Evolutionary conservation across 257 asterid species (phyloP), one percentile per base, ranked within the genome.

Genomic region (Gentiana dahurica): DNA sequence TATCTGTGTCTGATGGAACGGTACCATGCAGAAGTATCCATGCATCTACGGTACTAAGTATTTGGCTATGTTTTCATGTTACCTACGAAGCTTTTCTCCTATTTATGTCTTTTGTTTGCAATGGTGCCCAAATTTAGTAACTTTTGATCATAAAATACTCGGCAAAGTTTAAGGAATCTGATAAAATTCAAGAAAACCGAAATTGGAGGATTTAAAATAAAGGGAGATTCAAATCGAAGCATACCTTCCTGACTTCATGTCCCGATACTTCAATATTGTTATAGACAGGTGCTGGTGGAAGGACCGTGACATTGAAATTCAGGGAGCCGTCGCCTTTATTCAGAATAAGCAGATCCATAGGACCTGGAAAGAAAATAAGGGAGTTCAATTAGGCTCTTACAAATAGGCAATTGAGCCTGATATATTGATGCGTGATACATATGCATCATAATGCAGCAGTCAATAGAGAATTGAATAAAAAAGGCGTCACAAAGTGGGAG

Each of bases 221-320:
- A 41, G 9, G 5, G 9, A 41, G 46, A 41, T 41, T 7, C 1
- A 2, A 8, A 55, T 58, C 49, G 51, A 46, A 4, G 38, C 6
- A 13, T 69, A 85, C 95, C 95, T 82, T 77, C 65, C 53, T 65
- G 37, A 65, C 62, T 58, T 68, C 55, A 59, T 78, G 81, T 52
- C 64, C 73, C 9, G 73, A 54, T 66, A 76, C 45, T n/a, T 58
- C 66, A 58, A 33, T 38, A 50, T 60, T 33, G n/a, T 49, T 62
- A 4, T 36, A 60, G 36, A 61, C 55, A 50, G 53, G 41, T 32
- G 56, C 60, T 49, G 48, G 24, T n/a, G 76, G 68, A 68, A 59
- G 66, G 49, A 63, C 24, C 12, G 62, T 58, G 46, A 72, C 60
- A 51, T 59, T 51, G 53, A 76, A 57, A 36, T 13, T 59, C 55